Evolutionary conservation across 2,329 filamentous ascomycete species (phyloP).

Genomic region (Cercospora sojina): DNA sequence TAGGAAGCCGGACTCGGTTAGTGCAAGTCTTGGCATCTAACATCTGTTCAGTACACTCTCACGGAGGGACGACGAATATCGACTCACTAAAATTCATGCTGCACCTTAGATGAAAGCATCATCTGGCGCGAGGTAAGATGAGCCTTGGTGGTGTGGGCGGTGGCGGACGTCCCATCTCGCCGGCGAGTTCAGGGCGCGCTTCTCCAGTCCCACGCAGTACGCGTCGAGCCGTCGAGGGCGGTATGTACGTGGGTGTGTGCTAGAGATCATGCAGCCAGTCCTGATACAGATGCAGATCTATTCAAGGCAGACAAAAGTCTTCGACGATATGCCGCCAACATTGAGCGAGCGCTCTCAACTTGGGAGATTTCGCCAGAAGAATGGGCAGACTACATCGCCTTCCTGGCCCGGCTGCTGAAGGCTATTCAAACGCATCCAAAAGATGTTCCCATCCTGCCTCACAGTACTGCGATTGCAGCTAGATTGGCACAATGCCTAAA

Average conservation of each 20-base stretch:
- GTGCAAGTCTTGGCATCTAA: not conserved
- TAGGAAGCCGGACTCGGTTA: not conserved
- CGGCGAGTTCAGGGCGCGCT: constrained; percentile 78
- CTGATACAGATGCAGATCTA: constrained; percentile 49
- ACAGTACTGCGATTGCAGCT: constrained; percentile 80
- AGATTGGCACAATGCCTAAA: constrained; percentile 94
- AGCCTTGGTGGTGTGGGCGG: constrained; percentile 60
- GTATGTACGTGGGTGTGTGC: constrained; percentile 53
- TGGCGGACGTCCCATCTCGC: constrained; percentile 62
- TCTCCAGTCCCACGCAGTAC: constrained; percentile 74
- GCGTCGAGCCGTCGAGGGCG: constrained; percentile 73
- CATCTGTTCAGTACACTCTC: constrained; percentile 1
- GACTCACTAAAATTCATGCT: not conserved
- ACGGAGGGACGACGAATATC: not conserved
- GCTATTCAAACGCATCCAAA: constrained; percentile 83
- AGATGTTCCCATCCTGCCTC: constrained; percentile 70
- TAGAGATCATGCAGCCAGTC: not conserved
- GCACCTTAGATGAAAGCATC: constrained; percentile 1
- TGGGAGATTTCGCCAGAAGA: constrained; percentile 95
- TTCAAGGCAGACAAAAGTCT: constrained; percentile 65
- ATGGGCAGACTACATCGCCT: constrained; percentile 99
- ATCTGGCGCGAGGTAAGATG: constrained; percentile 47
- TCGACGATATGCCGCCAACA: constrained; percentile 82
- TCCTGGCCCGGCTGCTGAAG: constrained; percentile 86
- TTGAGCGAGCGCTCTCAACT: constrained; percentile 81